A percentile compares a stretch with the other conserved stretches of the same genome.
Conservation (phyloP, 1,139 yeast genomes). For the Kazachstania sp. region DNA sequence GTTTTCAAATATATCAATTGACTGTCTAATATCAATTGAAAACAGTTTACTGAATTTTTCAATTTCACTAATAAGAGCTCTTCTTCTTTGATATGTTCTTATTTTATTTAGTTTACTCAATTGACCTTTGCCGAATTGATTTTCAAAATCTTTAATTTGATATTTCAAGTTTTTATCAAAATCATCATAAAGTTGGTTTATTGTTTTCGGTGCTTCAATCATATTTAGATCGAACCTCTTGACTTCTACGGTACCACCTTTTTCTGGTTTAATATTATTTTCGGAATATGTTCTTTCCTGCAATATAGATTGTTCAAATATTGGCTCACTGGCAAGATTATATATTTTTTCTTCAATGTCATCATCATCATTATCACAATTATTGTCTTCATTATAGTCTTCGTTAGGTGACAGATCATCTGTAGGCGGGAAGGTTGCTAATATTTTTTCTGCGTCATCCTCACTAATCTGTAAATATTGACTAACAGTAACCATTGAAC, state of each 20-base stretch:
- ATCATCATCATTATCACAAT: background rate
- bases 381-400: slow-evolving; percentile 6
- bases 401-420: slow-evolving; percentile 4
- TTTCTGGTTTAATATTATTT: background rate
- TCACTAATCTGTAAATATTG: background rate
- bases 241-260: background rate
- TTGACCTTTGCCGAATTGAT: slow-evolving; percentile 19
- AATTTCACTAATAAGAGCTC: slow-evolving; percentile 20
- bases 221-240: slow-evolving; percentile 12
- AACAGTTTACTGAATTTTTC: slow-evolving; percentile 14
- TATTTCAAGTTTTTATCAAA: slow-evolving; percentile 12
- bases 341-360: background rate
- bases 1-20: slow-evolving; percentile 15
- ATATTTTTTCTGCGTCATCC: background rate
- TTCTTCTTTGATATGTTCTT: slow-evolving; percentile 22
- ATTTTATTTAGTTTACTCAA: slow-evolving; percentile 18
- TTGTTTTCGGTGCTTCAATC: slow-evolving; percentile 15
- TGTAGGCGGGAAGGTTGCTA: background rate
- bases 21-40: slow-evolving; percentile 10
- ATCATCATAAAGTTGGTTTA: slow-evolving; percentile 17
- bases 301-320: background rate
- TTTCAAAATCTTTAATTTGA: slow-evolving; percentile 18
- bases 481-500: background rate
- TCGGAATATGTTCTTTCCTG: background rate
- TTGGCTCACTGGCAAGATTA: background rate